phyloP scores from a whole-genome alignment of 805 yeast genomes.

The Saturnispora halmiae region DNA sequence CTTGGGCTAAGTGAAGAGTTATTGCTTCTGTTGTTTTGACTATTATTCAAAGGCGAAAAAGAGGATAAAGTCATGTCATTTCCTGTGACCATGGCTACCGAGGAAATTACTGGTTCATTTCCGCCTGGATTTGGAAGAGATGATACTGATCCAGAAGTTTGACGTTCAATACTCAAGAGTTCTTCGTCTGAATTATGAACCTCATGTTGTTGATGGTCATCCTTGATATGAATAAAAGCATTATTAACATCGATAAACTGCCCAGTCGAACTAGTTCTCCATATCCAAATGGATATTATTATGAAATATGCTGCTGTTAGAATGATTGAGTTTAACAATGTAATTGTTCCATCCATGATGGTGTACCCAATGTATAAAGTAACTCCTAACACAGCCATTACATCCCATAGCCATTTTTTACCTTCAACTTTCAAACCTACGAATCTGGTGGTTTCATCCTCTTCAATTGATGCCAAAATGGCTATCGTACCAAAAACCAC shows the following conservation, averaged over 20 bases:
- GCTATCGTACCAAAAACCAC: constrained; percentile 44
- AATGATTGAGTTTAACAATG: constrained; percentile 43
- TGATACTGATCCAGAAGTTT: too few species aligned
- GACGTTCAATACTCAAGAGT: not conserved
- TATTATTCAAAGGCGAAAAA: not conserved
- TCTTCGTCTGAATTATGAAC: constrained; percentile 1
- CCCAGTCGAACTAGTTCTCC: constrained; percentile 3
- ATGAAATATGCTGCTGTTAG: constrained; percentile 33
- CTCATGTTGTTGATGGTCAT: not conserved
- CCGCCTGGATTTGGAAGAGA: too few species aligned
- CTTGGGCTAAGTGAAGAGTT: not conserved
- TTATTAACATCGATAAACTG: constrained; percentile 4
- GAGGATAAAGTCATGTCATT: too few species aligned
- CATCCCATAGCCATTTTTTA: constrained; percentile 2
- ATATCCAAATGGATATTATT: constrained; percentile 5
- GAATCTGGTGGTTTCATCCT: not conserved
- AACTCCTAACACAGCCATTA: not conserved
- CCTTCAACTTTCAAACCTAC: constrained; percentile 2
- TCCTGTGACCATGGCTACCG: too few species aligned
- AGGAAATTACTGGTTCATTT: too few species aligned
- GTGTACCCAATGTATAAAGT: constrained; percentile 22
- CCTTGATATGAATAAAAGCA: not conserved
- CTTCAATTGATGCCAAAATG: constrained; percentile 15
- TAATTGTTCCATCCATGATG: constrained; percentile 46
- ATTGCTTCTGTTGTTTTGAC: not conserved